These are phyloP conservation scores for Dryadomyces quercivorus DNA, from an alignment of 2,329 filamentous ascomycete genomes.

Conservation along the genomic window DNA sequence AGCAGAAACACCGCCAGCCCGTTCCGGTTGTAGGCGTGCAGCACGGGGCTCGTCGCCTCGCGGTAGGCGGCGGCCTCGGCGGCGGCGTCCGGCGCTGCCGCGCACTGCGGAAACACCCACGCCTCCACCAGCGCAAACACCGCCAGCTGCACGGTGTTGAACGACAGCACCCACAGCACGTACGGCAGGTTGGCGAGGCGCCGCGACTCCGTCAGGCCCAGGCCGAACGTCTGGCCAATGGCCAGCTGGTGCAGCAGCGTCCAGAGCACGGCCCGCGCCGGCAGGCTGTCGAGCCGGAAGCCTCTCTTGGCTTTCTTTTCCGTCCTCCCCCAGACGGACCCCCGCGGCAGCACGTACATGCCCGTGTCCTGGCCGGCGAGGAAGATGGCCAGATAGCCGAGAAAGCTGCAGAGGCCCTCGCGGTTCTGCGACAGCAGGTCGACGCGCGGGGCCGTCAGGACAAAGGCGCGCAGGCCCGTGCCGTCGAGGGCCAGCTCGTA, in stretches of 20 bases:
- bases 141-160: slow-evolving; percentile 74
- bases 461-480: slow-evolving; percentile 68
- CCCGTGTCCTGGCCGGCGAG: slow-evolving; percentile 78
- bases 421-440: slow-evolving; percentile 80
- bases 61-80: slow-evolving; percentile 52
- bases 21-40: slow-evolving; percentile 79
- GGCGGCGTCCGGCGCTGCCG: slow-evolving; percentile 41
- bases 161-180: slow-evolving; percentile 81
- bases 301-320: background rate
- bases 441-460: slow-evolving; percentile 68
- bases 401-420: slow-evolving; percentile 90
- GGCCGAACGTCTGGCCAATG: slow-evolving; percentile 55
- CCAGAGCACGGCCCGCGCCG: slow-evolving; percentile 56
- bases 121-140: slow-evolving; percentile 69
- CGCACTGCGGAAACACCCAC: slow-evolving; percentile 56
- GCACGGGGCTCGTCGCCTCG: slow-evolving; percentile 65
- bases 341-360: slow-evolving; percentile 61
- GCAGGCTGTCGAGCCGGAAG: slow-evolving; percentile 34
- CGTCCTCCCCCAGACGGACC: slow-evolving; percentile 24
- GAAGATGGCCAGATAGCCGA: slow-evolving; percentile 91
- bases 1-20: slow-evolving; percentile 74
- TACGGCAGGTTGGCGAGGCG: slow-evolving; percentile 90
- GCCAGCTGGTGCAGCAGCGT: slow-evolving; percentile 54
- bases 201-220: slow-evolving; percentile 68
- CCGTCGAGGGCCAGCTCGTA: slow-evolving; percentile 71